phyloP scores from a whole-genome alignment of 1,284 basidiomycete genomes.

The Anthracocystis setariae region DNA sequence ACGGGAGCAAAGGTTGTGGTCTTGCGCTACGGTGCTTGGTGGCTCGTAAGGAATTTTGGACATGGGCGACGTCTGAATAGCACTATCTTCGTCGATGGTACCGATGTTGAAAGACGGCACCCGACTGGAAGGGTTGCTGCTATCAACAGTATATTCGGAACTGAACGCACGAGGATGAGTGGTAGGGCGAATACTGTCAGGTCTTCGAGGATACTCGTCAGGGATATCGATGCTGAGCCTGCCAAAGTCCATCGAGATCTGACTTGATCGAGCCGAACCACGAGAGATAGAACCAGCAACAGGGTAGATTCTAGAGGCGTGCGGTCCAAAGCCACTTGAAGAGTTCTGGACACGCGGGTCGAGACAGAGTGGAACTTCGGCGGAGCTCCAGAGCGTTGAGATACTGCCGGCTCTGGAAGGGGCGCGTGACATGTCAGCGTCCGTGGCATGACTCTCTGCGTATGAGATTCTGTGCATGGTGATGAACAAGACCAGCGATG shows the following conservation, averaged over 20 bases:
- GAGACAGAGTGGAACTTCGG: slow-evolving; percentile 58
- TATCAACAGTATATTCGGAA: slow-evolving; percentile 12
- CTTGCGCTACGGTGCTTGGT: slow-evolving; percentile 13
- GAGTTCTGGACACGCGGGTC: slow-evolving; percentile 32
- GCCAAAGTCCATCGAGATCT: slow-evolving; percentile 29
- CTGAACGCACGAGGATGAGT: slow-evolving; percentile 28
- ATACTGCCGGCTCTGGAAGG: slow-evolving; percentile 49
- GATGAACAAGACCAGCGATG: neutral
- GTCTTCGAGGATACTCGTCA: slow-evolving; percentile 35
- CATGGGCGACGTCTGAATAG: slow-evolving; percentile 21
- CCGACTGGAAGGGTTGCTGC: slow-evolving; percentile 25
- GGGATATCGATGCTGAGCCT: slow-evolving; percentile 44
- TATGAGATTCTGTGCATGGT: slow-evolving; percentile 17
- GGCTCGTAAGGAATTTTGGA: slow-evolving; percentile 26
- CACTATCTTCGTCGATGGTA: slow-evolving; percentile 33
- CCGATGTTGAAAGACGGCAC: slow-evolving; percentile 33
- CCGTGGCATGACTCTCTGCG: slow-evolving; percentile 22
- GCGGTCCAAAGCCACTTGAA: slow-evolving; percentile 5
- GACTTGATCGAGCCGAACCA: slow-evolving; percentile 23
- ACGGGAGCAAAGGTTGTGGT: slow-evolving; percentile 17
- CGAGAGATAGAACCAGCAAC: slow-evolving; percentile 19
- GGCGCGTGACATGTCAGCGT: slow-evolving; percentile 26
- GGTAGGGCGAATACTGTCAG: slow-evolving; percentile 30
- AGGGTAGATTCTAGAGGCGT: slow-evolving; percentile 1
- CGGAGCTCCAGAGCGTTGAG: slow-evolving; percentile 58